Evolutionary conservation across 345 rosid species (phyloP).

Genomic region (Erysimum cheiranthoides): DNA sequence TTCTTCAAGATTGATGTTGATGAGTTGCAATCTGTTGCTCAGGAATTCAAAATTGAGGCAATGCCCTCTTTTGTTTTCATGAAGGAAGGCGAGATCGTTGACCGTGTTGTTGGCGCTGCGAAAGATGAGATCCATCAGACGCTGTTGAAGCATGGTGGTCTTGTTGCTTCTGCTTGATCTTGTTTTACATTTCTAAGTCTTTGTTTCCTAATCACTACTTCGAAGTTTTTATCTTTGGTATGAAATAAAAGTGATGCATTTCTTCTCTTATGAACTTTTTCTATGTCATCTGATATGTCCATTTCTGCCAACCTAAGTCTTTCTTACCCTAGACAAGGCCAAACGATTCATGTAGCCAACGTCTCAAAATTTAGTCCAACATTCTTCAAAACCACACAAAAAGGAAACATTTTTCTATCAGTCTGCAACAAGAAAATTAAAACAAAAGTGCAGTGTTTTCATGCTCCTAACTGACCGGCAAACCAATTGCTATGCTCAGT

Average conservation of each 20-base stretch:
- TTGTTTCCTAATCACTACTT: neutral
- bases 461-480: no score
- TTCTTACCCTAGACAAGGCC: no score
- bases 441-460: no score
- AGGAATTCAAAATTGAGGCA: constrained; percentile 65
- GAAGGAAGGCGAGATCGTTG: constrained; percentile 60
- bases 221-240: neutral
- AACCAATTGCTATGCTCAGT: no score
- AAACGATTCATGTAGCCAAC: no score
- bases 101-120: constrained; percentile 65
- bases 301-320: no score
- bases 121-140: constrained; percentile 61
- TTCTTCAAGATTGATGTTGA: constrained; percentile 86
- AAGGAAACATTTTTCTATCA: no score
- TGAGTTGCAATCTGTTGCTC: constrained; percentile 65
- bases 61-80: constrained; percentile 72
- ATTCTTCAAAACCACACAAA: no score
- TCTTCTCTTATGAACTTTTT: no score
- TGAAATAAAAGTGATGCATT: constrained; percentile 23
- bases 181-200: neutral
- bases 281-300: no score
- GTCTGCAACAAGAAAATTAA: no score
- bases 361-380: no score
- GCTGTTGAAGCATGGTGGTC: constrained; percentile 53
- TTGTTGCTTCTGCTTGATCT: constrained; percentile 52